These are phyloP conservation scores for Eucalyptus viminalis DNA, from an alignment of 345 rosid species.

Conservation along the genomic window DNA sequence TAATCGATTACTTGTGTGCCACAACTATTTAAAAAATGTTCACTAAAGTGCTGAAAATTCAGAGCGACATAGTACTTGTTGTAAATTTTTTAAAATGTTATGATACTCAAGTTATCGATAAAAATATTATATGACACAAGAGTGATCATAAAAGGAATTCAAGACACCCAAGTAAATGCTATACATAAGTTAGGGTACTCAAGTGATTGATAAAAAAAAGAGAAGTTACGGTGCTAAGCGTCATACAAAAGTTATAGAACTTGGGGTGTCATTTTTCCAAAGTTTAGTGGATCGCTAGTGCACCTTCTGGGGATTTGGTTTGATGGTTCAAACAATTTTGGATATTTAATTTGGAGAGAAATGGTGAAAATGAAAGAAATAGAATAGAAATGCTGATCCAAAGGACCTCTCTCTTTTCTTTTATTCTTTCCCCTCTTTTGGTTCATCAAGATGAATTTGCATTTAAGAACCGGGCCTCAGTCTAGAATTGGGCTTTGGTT, in stretches of 20 bases:
- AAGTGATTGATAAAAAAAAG: not conserved
- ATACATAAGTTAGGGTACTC: not conserved
- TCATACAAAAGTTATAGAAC: not conserved
- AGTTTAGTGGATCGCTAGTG: not conserved
- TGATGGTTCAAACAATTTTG: not conserved
- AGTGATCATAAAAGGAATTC: not conserved
- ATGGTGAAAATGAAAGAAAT: not conserved
- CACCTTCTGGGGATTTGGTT: not conserved
- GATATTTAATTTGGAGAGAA: not conserved
- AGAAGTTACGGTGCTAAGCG: too few relatives aligned
- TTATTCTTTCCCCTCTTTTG: not conserved
- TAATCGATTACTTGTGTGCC: too few relatives aligned
- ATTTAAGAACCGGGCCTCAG: not conserved
- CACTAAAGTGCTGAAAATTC: too few relatives aligned
- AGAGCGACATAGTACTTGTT: accelerated
- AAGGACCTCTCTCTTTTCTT: not conserved
- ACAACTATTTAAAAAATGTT: too few relatives aligned
- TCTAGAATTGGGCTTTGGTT: not conserved
- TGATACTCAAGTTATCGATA: not conserved
- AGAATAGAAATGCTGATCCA: not conserved
- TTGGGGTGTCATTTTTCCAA: not conserved
- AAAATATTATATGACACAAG: too few relatives aligned
- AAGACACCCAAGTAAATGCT: not conserved
- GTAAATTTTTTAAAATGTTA: not conserved
- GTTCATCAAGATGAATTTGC: not conserved